Conservation (phyloP, 768 basidiomycete genomes). For the Brasilioporus rufonigricans region DNA sequence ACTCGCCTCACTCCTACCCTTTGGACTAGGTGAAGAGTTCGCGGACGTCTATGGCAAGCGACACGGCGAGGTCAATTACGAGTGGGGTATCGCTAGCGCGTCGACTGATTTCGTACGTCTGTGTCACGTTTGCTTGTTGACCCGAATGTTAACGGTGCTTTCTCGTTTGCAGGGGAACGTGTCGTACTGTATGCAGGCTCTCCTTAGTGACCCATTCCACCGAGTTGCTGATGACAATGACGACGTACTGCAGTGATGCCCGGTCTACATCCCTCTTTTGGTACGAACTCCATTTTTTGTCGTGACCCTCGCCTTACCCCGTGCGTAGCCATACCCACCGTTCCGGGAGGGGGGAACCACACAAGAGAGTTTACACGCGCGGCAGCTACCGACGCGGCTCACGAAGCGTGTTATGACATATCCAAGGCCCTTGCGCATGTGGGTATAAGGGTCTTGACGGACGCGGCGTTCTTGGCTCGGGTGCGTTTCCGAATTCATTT, state of each 20-base stretch:
- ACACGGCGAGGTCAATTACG: constrained; percentile 59
- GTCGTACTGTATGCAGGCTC: constrained; percentile 53
- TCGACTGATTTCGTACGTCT: constrained; percentile 79
- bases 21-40: constrained; percentile 56
- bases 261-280: constrained; percentile 67
- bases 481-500: constrained; percentile 34
- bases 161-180: constrained; percentile 42
- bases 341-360: constrained; percentile 71
- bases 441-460: constrained; percentile 64
- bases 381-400: constrained; percentile 58
- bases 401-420: constrained; percentile 61
- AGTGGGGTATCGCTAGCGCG: constrained; percentile 65
- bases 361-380: constrained; percentile 61
- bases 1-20: neutral
- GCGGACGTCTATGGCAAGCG: constrained; percentile 55
- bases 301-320: neutral
- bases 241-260: constrained; percentile 45
- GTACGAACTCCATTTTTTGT: neutral
- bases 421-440: constrained; percentile 70
- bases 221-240: neutral
- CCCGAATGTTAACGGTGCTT: neutral
- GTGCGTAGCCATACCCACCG: constrained; percentile 65
- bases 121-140: neutral
- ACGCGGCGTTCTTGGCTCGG: constrained; percentile 57
- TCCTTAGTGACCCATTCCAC: neutral